A percentile compares a stretch with the other conserved stretches of the same genome.
Evolutionary conservation across 768 basidiomycete species (phyloP).

Genomic region (Leucogyrophana mollusca): DNA sequence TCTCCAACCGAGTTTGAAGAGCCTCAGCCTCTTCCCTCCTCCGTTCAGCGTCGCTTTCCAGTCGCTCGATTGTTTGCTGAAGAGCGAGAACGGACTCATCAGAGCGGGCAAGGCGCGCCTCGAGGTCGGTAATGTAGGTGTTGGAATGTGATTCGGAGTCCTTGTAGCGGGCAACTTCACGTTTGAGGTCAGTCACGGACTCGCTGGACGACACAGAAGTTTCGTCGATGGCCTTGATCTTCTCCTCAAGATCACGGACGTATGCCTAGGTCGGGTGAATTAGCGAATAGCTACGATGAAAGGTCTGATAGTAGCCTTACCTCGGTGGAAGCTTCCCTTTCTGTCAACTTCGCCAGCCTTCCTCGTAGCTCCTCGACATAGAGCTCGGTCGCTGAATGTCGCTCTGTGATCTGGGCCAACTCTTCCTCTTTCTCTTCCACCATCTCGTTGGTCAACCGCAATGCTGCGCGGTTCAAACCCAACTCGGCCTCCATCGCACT

Average conservation of each 20-base stretch:
- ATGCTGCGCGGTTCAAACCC: constrained; percentile 79
- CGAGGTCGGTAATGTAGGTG: constrained; percentile 85
- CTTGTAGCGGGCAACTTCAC: constrained; percentile 76
- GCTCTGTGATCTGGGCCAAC: constrained; percentile 58
- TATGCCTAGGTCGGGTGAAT: constrained; percentile 62
- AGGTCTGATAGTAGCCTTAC: constrained; percentile 38
- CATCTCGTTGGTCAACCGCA: constrained; percentile 89
- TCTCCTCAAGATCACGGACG: constrained; percentile 90
- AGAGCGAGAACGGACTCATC: constrained; percentile 75
- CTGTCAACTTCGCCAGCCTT: constrained; percentile 77
- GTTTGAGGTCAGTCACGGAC: constrained; percentile 78
- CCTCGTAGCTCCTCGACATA: constrained; percentile 85
- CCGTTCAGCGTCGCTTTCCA: constrained; percentile 77
- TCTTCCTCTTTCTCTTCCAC: constrained; percentile 91
- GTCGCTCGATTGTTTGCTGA: constrained; percentile 65
- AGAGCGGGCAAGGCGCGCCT: constrained; percentile 72
- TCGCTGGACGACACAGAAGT: constrained; percentile 71
- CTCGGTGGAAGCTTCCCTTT: constrained; percentile 91
- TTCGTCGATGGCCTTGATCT: constrained; percentile 84
- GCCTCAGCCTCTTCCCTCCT: constrained; percentile 69
- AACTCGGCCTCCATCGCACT: constrained; percentile 92
- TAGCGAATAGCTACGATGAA: constrained; percentile 1
- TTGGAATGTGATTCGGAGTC: constrained; percentile 71
- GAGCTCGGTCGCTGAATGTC: constrained; percentile 76
- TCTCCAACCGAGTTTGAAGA: constrained; percentile 70